Evolutionary conservation across 192 early-diverging fungal genomes (phyloP).

Genomic region (Dispira parvispora): DNA sequence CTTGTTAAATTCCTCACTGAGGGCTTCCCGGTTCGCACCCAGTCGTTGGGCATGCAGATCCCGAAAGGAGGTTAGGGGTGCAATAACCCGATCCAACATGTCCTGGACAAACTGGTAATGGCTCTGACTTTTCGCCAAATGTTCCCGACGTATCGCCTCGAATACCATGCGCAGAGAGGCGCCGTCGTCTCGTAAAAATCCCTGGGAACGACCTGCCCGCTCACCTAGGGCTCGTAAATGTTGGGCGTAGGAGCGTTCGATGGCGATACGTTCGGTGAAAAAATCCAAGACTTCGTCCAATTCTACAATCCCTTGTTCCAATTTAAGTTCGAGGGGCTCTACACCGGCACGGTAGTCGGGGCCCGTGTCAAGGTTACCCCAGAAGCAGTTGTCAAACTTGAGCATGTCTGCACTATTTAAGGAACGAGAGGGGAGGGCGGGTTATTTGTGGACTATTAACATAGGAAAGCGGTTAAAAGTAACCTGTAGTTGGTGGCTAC

Average conservation of each 20-base stretch:
- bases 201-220: conserved; percentile 15
- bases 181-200: conserved; percentile 29
- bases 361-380: conserved; percentile 27
- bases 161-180: conserved; percentile 28
- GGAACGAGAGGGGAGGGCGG: neutral
- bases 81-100: conserved; percentile 22
- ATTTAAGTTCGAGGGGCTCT: conserved; percentile 24
- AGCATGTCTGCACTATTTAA: conserved; percentile 15
- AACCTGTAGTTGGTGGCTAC: too few species aligned
- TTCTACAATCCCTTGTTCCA: conserved; percentile 25
- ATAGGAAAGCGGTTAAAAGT: too few species aligned
- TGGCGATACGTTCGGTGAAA: conserved; percentile 23
- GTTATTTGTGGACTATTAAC: too few species aligned
- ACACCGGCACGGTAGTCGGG: conserved; percentile 26
- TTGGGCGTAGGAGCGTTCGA: conserved; percentile 25
- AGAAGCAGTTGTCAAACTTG: conserved; percentile 32
- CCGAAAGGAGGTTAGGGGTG: conserved; percentile 18
- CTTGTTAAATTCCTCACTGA: neutral
- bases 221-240: conserved; percentile 21
- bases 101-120: conserved; percentile 24
- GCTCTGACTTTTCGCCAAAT: conserved; percentile 18
- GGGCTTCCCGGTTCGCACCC: neutral
- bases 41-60: neutral
- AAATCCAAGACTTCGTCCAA: conserved; percentile 25
- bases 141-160: conserved; percentile 24